phyloP scores from a whole-genome alignment of 805 yeast species.

The Torulaspora microellipsoides region DNA sequence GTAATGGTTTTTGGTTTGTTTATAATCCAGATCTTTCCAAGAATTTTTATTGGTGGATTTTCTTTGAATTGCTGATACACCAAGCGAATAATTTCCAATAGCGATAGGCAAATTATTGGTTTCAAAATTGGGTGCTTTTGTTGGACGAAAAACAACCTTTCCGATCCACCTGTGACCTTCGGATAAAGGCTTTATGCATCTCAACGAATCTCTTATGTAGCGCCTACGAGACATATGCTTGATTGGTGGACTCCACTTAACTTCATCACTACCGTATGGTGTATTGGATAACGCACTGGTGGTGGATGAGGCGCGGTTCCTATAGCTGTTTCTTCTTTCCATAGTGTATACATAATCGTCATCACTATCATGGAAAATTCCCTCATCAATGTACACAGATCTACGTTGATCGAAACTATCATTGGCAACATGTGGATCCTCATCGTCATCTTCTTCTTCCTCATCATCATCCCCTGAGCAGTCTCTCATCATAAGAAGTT shows the following conservation, averaged over 20 bases:
- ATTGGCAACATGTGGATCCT: constrained; percentile 14
- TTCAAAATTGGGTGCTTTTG: constrained; percentile 19
- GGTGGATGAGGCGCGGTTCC: constrained; percentile 23
- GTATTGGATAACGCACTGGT: constrained; percentile 24
- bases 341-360: constrained; percentile 23
- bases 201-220: constrained; percentile 46
- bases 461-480: constrained; percentile 18
- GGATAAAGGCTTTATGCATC: constrained; percentile 53
- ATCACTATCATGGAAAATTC: constrained; percentile 26
- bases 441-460: constrained; percentile 21
- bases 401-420: constrained; percentile 13
- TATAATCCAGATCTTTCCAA: constrained; percentile 9
- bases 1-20: constrained; percentile 26
- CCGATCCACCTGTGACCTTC: constrained; percentile 53
- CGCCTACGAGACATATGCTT: constrained; percentile 38
- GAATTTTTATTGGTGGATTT: constrained; percentile 1
- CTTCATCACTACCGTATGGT: constrained; percentile 26
- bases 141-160: constrained; percentile 38
- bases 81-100: constrained; percentile 14
- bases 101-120: constrained; percentile 27
- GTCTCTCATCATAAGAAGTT: constrained; percentile 4
- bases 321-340: constrained; percentile 12
- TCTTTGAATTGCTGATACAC: not conserved
- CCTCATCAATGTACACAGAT: constrained; percentile 29
- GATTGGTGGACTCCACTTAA: constrained; percentile 48